These are phyloP conservation scores for Hypholoma sublateritium DNA, from an alignment of 768 basidiomycete genomes.

Conservation along the genomic window DNA sequence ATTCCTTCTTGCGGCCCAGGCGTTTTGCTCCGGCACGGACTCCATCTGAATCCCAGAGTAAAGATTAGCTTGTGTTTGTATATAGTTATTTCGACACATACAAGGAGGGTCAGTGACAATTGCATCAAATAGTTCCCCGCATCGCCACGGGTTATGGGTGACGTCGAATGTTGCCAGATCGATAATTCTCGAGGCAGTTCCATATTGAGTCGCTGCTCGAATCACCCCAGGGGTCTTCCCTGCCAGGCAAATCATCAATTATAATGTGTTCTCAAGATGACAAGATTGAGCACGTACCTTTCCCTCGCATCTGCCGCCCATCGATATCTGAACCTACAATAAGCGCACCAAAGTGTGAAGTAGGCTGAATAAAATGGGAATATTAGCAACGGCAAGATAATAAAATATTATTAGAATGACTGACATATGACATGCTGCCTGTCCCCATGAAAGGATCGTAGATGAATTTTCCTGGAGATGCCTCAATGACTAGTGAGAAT, in stretches of 20 bases:
- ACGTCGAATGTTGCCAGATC: constrained; percentile 92
- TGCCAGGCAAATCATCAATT: constrained; percentile 11
- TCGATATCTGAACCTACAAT: constrained; percentile 96
- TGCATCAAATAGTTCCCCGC: constrained; percentile 89
- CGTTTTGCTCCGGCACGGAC: constrained; percentile 88
- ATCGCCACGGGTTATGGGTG: constrained; percentile 87
- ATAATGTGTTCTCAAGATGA: background rate
- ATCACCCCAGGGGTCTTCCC: constrained; percentile 66
- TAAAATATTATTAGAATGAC: constrained; percentile 14
- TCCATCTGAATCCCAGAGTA: constrained; percentile 59
- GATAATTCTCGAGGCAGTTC: constrained; percentile 66
- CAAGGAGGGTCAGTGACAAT: constrained; percentile 95
- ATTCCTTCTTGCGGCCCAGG: constrained; percentile 63
- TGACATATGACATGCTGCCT: constrained; percentile 86
- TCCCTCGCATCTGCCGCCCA: constrained; percentile 95
- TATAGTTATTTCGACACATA: constrained; percentile 34
- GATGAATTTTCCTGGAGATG: constrained; percentile 83
- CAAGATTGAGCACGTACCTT: constrained; percentile 46
- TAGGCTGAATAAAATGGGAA: constrained; percentile 48
- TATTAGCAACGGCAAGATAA: background rate
- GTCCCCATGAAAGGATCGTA: constrained; percentile 98
- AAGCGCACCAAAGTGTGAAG: constrained; percentile 83
- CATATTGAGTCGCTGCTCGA: constrained; percentile 84
- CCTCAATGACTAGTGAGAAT: constrained; percentile 39
- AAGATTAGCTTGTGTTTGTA: background rate